Evolutionary conservation across 257 asterid species (phyloP), one percentile per base, ranked within the genome.

Genomic region (Penstemon eatonii): DNA sequence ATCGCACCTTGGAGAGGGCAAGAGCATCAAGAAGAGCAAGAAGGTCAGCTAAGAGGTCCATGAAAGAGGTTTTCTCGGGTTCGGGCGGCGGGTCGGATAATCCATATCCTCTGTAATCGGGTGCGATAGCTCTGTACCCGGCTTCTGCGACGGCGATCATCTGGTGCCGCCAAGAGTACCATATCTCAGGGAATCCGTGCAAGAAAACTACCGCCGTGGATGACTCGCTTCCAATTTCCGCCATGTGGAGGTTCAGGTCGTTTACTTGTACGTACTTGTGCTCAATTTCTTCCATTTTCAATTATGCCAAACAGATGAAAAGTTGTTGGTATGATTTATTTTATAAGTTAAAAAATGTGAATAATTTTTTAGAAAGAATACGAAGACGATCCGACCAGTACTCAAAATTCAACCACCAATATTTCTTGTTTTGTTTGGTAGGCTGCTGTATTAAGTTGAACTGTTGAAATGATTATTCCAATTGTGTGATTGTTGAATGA

Each of bases 81-180:
- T 80, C 77, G 25, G 76, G 66, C 1, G 87, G 88, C 5, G 73
- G 80, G 59, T 79, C 90, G 56, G 88, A 86, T 6, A 86, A 60
- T 33, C 90, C 94, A 53, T 80, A 80, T 5, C 94, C 94, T 82
- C 94, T 76, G 78, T 65, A 79, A 71, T 87, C 90, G n/a, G 76
- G 83, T 18, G 94, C 84, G 38, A 84, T 74, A 3, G 85, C 90
- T 57, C 88, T 63, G 75, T 47, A 84, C 8, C 90, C 85, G 37
- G 90, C 83, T 5, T 56, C 49, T 56, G 84, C 80, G 25, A 75
- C 79, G 58, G 82, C 77, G 8, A 68, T 36, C 82, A 83, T 78
- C 51, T 80, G 88, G 69, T 83, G 69, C n/a, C 88, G 69, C 88
- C 88, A 83, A 11, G 84, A 60, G 77, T 78, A 83, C 88, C 88